phyloP scores from a whole-genome alignment of 371 early-diverging fungal genomes.

The Apophysomyces variabilis region DNA sequence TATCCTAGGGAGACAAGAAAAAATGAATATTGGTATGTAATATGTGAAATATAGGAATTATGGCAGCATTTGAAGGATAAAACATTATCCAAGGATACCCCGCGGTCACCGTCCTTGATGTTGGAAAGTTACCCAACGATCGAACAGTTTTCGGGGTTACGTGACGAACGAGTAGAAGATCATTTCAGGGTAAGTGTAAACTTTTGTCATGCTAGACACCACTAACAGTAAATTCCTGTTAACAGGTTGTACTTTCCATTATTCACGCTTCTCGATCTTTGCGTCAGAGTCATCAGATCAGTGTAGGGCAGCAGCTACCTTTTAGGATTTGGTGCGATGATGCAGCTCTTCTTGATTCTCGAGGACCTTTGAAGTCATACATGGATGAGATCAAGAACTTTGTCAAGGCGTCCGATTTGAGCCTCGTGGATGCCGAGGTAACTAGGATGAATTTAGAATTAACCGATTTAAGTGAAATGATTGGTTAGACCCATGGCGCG shows the following conservation, averaged over 20 bases:
- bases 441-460: constrained; percentile 1
- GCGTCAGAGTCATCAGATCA: constrained; percentile 66
- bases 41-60: constrained; percentile 49
- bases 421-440: constrained; percentile 29
- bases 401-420: constrained; percentile 47
- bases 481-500: not conserved
- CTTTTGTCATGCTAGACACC: not conserved
- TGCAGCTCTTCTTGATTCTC: constrained; percentile 23
- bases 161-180: constrained; percentile 53
- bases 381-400: constrained; percentile 49
- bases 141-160: constrained; percentile 34
- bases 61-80: constrained; percentile 58
- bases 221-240: not conserved
- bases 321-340: constrained; percentile 56
- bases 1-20: no score
- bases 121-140: constrained; percentile 54
- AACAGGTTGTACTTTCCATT: constrained; percentile 52
- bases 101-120: constrained; percentile 55
- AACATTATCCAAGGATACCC: constrained; percentile 16
- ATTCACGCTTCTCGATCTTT: constrained; percentile 70
- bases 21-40: not conserved
- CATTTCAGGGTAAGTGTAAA: constrained; percentile 54
- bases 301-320: constrained; percentile 52
- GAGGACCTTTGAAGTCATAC: constrained; percentile 44
- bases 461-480: not conserved